Conservation (phyloP, 805 yeast species). For the Candida ascalaphidarum region DNA sequence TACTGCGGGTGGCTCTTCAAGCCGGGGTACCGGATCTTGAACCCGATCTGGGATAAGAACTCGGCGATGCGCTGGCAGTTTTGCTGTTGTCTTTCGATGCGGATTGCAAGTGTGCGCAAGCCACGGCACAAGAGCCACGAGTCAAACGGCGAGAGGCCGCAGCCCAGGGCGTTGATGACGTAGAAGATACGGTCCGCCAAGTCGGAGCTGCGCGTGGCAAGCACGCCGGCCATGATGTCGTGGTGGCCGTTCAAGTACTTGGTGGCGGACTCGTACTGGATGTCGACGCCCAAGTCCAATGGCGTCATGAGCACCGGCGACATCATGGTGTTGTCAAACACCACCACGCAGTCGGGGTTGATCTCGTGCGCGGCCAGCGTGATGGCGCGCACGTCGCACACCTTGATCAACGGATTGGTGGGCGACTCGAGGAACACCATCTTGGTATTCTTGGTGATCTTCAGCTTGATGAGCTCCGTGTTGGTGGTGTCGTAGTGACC, state of each 20-base stretch:
- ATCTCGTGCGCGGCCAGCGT: conserved; percentile 56
- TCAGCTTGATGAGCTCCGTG: conserved; percentile 48
- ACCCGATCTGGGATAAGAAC: conserved; percentile 59
- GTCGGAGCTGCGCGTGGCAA: conserved; percentile 58
- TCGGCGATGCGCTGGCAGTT: conserved; percentile 72
- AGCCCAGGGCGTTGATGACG: conserved; percentile 83
- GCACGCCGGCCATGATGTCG: conserved; percentile 92
- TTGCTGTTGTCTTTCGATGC: conserved; percentile 81
- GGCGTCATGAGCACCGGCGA: conserved; percentile 84
- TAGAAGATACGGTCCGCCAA: conserved; percentile 65
- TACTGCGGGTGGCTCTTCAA: conserved; percentile 74
- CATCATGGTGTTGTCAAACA: conserved; percentile 96
- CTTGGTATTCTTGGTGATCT: conserved; percentile 50
- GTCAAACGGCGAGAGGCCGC: conserved; percentile 89
- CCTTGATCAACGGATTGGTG: conserved; percentile 87
- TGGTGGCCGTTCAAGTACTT: conserved; percentile 92
- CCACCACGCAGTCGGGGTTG: conserved; percentile 63
- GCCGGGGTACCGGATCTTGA: conserved; percentile 83
- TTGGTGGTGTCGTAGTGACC: conserved; percentile 79
- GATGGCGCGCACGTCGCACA: conserved; percentile 68
- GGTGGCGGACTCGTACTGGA: conserved; percentile 90
- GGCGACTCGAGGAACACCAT: conserved; percentile 87
- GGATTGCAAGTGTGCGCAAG: conserved; percentile 74
- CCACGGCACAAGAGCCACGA: conserved; percentile 87
- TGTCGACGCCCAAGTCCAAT: conserved; percentile 78